Evolutionary conservation across 164 flowering plant species (phyloP), one percentile per base, ranked within the genome.

Genomic region (Malania oleifera): DNA sequence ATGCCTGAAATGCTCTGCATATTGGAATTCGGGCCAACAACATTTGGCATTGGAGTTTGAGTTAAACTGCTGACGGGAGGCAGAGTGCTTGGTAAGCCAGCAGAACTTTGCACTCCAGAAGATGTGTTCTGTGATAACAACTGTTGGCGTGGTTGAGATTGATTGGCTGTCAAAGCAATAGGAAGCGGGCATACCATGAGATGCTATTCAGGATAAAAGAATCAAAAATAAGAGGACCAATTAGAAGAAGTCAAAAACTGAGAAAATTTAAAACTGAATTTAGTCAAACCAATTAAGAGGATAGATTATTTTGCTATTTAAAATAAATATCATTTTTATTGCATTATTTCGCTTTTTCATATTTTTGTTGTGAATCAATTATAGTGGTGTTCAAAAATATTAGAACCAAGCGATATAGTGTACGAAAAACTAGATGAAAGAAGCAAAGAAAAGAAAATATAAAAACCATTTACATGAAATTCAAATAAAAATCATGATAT

Each of bases 61-160:
- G 70, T 54, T 65, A 86, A 70, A 61, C 79, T 67, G 19, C 80
- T 67, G 29, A 66, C 77, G 35, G 78, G 54, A 39, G 89, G 74
- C 38, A 83, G 38, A 8, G 75, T 41, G 51, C 92, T 56, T 37
- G 81, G 53, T 62, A 85, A 63, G 56, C 78, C 68, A 23, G 81
- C 66, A 66, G 91, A 73, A 68, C 62, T 72, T 59, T 78, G 91
- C 44, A 77, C 71, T 51, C 77, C 83, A 58, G 68, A 49, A 61
- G 86, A 56, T 54, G 80, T 68, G 43, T 66, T 80, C 59, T 80
- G 96, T 9, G 82, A 8, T 48, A 82, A 31, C 38, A 80, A 45
- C 63, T 76, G 95, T 41, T 79, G 90, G 12, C 79, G 78, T 38
- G 63, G 34, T 65, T 87, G 89, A 69, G 87, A 19, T 59, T 85